A percentile compares a stretch with the other conserved stretches of the same genome.
phyloP scores from a whole-genome alignment of 2,329 filamentous ascomycete genomes.

The Lachnellula cervina region DNA sequence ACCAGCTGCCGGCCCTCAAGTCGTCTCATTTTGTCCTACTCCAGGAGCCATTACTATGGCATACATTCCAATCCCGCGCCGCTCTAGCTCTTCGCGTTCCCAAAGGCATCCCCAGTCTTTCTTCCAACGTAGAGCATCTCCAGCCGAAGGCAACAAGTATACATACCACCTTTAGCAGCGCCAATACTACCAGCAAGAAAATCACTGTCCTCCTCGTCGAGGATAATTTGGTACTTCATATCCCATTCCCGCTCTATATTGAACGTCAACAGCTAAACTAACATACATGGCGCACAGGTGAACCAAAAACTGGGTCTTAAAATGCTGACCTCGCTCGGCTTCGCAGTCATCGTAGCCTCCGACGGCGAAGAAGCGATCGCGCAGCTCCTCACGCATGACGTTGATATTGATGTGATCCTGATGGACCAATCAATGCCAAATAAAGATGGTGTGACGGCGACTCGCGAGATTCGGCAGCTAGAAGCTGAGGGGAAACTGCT shows the following conservation, averaged over 20 bases:
- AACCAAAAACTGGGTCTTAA: constrained; percentile 9
- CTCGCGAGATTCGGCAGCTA: constrained; percentile 28
- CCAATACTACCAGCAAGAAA: too few relatives aligned
- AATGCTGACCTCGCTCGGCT: constrained; percentile 23
- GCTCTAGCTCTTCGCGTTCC: constrained; percentile 7
- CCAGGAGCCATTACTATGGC: constrained; percentile 28
- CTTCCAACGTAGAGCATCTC: too few relatives aligned
- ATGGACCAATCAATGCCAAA: constrained; percentile 33
- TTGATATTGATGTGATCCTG: constrained; percentile 22
- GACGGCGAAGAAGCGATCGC: constrained; percentile 29
- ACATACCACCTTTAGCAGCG: too few relatives aligned
- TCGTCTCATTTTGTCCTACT: constrained; percentile 21
- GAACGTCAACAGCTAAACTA: too few relatives aligned
- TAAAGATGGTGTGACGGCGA: constrained; percentile 30
- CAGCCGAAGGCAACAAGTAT: too few relatives aligned
- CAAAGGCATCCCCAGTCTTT: too few relatives aligned
- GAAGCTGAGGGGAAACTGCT: constrained; percentile 19
- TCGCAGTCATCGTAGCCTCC: constrained; percentile 24
- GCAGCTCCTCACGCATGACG: constrained; percentile 24
- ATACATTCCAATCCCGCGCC: constrained; percentile 25
- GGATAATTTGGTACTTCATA: too few relatives aligned
- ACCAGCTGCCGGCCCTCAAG: too few relatives aligned
- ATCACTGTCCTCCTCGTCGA: too few relatives aligned
- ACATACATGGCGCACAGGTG: too few relatives aligned
- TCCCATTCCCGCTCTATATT: too few relatives aligned